Base-by-base conservation (phyloP, 768 basidiomycete genomes). In the Psilocybe azurescens region DNA sequence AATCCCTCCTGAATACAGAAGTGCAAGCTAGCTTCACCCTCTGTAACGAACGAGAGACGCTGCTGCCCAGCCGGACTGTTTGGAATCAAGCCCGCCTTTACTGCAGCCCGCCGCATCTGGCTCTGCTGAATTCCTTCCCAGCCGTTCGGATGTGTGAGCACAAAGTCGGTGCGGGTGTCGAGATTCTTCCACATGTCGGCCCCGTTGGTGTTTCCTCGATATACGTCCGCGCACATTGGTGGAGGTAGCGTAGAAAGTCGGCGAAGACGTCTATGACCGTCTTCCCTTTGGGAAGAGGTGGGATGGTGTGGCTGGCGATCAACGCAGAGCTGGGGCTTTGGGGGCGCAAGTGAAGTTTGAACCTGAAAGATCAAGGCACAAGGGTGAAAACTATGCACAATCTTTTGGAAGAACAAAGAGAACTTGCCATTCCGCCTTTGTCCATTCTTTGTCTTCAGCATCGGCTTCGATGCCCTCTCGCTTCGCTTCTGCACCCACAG, bases 21-120 rank as follows among this genome's bases (percentile, higher is more conserved):
- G 63, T 88, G 83, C 11, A 88, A 68, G 65, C 83, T 85, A 0
- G 87, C 87, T 64, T 89, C 87, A 0, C 24, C 24, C 24, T 24
- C 24, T 24, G 24, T 24, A 24, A 24, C 24, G 0, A 24, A 24
- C 0, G 24, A 24, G 24, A 24, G 24, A 24, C 24, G 24, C 24
- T 24, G 24, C 24, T 24, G 24, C 24, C 2, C 24, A 24, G 24
- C 24, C 24, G 2, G 24, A 24, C 24, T 24, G 0, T 24, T 24
- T 2, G 2, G 24, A 24, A 24, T 24, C 24, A 24, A 24, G 24
- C 24, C 24, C 2, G 24, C 24, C 24, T 2, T 24, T 24, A 24
- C 24, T 24, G 24, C 24, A 24, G 24, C 24, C 2, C 24, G 2
- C 24, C 24, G 24, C 24, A 24, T 24, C 24, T 24, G 2, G 24